phyloP scores from a whole-genome alignment of 257 asterid species.

The Echium plantagineum region DNA sequence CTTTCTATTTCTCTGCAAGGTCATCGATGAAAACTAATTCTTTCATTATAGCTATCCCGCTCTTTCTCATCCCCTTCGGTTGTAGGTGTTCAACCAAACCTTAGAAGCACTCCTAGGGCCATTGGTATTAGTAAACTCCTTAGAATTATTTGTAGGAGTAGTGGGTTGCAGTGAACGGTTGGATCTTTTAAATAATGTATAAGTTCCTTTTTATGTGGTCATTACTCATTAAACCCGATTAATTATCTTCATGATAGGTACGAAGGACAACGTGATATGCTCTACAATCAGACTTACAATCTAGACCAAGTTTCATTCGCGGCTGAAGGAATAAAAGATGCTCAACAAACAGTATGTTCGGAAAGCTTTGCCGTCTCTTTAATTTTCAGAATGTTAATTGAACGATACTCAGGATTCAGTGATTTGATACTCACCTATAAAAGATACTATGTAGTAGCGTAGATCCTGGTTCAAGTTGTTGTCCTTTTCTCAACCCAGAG shows the following conservation, averaged over 20 bases:
- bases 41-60: neutral
- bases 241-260: slow-evolving; percentile 42
- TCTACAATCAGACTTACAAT: slow-evolving; percentile 85
- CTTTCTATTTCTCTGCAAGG: neutral
- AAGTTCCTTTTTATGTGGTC: neutral
- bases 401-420: neutral
- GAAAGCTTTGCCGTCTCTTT: slow-evolving; percentile 10
- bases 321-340: slow-evolving; percentile 95
- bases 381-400: neutral
- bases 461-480: no score
- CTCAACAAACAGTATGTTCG: slow-evolving; percentile 89
- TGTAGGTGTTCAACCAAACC: no score
- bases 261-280: slow-evolving; percentile 98
- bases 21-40: neutral
- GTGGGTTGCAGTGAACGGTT: neutral
- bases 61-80: neutral
- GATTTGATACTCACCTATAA: neutral
- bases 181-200: neutral
- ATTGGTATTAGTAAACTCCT: no score
- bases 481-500: no score
- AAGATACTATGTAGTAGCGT: neutral
- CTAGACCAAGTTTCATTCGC: slow-evolving; percentile 97
- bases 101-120: no score
- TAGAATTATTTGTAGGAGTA: no score
- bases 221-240: neutral